A percentile compares a stretch with the other conserved stretches of the same genome.
Evolutionary conservation across 2,329 filamentous ascomycete species (phyloP).

Genomic region (Sarocladium kiliense): DNA sequence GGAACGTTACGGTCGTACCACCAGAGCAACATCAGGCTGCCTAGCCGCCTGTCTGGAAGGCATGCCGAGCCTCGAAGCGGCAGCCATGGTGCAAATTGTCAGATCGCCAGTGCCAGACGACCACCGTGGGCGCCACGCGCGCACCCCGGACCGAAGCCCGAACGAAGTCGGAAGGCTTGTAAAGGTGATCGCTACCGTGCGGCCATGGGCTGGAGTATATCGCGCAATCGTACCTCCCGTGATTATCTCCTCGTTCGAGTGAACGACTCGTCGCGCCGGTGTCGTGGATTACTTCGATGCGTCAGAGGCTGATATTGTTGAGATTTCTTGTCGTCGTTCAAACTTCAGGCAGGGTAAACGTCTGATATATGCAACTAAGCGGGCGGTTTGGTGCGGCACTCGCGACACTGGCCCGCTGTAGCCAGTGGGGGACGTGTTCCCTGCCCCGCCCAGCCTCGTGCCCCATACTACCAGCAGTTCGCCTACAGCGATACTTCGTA

Average conservation of each 20-base stretch:
- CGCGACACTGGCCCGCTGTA: neutral
- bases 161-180: neutral
- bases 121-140: neutral
- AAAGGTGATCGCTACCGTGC: neutral
- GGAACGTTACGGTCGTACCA: conserved; percentile 6
- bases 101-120: neutral
- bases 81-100: neutral
- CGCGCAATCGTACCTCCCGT: neutral
- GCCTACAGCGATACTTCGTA: conserved; percentile 3
- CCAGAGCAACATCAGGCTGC: conserved; percentile 11
- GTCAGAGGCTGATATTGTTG: neutral
- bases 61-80: neutral
- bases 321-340: neutral
- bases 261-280: neutral
- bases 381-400: neutral
- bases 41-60: neutral
- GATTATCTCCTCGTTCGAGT: neutral
- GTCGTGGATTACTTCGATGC: neutral
- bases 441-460: neutral
- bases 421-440: neutral
- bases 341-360: neutral
- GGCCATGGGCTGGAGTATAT: neutral
- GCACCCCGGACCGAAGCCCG: neutral
- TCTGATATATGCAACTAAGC: conserved; percentile 4
- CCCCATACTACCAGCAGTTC: neutral